Evolutionary conservation across 306 rosid species (phyloP).

Genomic region (Hylodesmum podocarpum): DNA sequence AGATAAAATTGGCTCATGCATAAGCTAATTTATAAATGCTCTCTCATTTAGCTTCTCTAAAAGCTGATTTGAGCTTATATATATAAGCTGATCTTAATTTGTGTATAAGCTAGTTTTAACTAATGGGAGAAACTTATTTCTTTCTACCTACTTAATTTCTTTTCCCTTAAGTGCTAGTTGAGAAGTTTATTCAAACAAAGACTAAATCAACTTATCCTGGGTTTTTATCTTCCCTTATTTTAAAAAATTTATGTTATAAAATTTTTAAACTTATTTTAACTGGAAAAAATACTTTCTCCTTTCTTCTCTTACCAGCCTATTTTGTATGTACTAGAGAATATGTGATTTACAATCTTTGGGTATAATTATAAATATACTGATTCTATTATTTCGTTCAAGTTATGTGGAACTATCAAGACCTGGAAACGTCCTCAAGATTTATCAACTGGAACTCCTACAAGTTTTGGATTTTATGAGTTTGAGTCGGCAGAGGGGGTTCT

Average conservation of each 20-base stretch:
- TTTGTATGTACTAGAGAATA: neutral
- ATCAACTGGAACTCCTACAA: constrained; percentile 80
- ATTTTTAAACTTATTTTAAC: neutral
- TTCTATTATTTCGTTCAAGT: constrained; percentile 46
- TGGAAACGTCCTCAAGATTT: constrained; percentile 96
- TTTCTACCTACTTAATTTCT: too few relatives aligned
- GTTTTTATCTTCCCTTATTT: neutral
- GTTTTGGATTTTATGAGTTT: constrained; percentile 94
- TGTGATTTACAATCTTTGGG: neutral
- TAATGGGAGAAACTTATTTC: too few relatives aligned
- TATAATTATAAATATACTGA: constrained; percentile 15
- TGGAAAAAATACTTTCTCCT: neutral
- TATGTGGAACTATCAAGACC: constrained; percentile 92
- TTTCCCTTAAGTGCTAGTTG: too few relatives aligned
- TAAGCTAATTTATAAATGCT: too few relatives aligned
- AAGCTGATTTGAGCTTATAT: too few relatives aligned
- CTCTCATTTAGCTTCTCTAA: too few relatives aligned
- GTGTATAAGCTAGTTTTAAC: too few relatives aligned
- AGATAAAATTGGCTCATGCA: too few relatives aligned
- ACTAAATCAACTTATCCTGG: neutral
- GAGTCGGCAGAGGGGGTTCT: constrained; percentile 98
- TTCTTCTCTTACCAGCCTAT: neutral
- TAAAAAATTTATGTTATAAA: neutral
- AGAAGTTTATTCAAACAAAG: too few relatives aligned
- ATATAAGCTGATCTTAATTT: too few relatives aligned